Conservation (phyloP, 257 asterid species). For the Eustoma russellianum region DNA sequence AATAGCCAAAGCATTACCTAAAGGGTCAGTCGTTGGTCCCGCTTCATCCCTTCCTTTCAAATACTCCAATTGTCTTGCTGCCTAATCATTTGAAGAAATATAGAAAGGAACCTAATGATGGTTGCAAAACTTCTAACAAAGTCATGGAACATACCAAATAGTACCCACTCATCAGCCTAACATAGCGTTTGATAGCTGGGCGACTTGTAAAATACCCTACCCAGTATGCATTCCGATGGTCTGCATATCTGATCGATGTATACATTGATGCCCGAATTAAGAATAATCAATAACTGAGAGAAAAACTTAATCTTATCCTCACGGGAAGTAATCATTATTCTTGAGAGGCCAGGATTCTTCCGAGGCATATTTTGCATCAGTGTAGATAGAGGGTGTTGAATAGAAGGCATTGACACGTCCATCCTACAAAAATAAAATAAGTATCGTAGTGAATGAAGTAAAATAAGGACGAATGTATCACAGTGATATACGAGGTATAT, state of each 20-base stretch:
- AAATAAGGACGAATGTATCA: not conserved
- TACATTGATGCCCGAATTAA: constrained; percentile 9
- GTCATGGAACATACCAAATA: constrained; percentile 47
- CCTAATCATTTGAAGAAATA: constrained; percentile 35
- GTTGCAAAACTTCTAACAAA: not conserved
- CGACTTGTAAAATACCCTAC: constrained; percentile 95
- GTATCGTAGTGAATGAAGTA: constrained; percentile 5
- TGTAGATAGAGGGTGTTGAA: constrained; percentile 82
- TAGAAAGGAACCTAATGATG: constrained; percentile 6
- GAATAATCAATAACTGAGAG: constrained; percentile 1
- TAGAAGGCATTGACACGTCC: constrained; percentile 95
- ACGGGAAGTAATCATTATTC: constrained; percentile 85
- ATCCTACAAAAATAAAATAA: constrained; percentile 39
- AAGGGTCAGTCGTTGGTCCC: constrained; percentile 60
- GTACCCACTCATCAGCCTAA: constrained; percentile 78
- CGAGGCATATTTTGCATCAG: constrained; percentile 74
- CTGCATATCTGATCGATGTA: constrained; percentile 68
- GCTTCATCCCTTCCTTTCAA: constrained; percentile 54
- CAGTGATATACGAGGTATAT: too few relatives aligned
- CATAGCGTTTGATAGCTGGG: constrained; percentile 78
- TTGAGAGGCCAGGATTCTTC: constrained; percentile 87
- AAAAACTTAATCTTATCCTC: constrained; percentile 24
- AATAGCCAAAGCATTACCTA: constrained; percentile 75
- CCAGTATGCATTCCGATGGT: constrained; percentile 75
- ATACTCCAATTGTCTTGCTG: constrained; percentile 78